phyloP scores from a whole-genome alignment of 176 grass and related monocot genomes.

The Tuctoria greenei region DNA sequence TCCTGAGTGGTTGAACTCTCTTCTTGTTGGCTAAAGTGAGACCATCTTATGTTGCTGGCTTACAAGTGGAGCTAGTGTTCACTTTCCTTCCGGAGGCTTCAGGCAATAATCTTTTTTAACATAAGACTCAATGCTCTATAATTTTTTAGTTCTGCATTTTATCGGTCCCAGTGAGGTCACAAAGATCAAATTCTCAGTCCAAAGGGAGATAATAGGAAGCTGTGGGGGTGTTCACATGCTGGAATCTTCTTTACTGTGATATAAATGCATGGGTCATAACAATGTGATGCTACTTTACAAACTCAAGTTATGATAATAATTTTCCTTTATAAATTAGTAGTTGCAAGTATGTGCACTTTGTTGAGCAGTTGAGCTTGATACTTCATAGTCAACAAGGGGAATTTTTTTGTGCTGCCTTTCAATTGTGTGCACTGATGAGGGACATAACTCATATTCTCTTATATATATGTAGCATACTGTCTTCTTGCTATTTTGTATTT shows the following conservation, averaged over 20 bases:
- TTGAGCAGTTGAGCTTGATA: neutral
- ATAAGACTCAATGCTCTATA: neutral
- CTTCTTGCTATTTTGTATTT: neutral
- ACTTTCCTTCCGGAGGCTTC: conserved; percentile 26
- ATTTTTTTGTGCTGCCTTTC: conserved; percentile 4
- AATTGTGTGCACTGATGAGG: conserved; percentile 7
- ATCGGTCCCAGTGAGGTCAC: too few species aligned
- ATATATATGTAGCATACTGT: conserved; percentile 1
- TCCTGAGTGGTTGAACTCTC: conserved; percentile 33
- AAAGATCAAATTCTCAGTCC: too few species aligned
- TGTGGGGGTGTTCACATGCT: too few species aligned
- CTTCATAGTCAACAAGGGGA: conserved; percentile 21
- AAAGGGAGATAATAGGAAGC: too few species aligned
- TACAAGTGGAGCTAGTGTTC: conserved; percentile 19
- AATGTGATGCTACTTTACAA: conserved; percentile 5
- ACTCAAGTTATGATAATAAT: neutral
- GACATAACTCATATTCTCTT: neutral
- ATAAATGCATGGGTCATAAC: neutral
- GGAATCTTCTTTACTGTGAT: neutral
- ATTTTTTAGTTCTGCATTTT: neutral
- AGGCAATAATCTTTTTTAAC: conserved; percentile 17
- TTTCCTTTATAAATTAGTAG: neutral
- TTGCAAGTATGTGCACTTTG: neutral
- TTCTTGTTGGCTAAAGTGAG: conserved; percentile 51
- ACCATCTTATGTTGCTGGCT: conserved; percentile 29